Percentiles rank a stretch among this genome's conserved stretches.
These are phyloP conservation scores for Fusarium mangiferae DNA, from an alignment of 2,329 filamentous ascomycete species.

Conservation along the genomic window DNA sequence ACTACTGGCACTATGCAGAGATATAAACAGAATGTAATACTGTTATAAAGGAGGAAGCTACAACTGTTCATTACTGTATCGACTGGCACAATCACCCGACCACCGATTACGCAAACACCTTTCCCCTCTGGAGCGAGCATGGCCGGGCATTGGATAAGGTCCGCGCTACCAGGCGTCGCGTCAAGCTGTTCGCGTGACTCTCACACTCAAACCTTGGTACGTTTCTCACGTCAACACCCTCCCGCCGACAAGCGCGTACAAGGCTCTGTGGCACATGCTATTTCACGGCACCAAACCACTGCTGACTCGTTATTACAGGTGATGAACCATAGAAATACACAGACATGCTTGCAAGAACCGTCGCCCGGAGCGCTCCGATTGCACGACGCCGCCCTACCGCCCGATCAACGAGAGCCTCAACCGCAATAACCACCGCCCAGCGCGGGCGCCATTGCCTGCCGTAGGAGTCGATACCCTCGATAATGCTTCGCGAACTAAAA, in stretches of 20 bases:
- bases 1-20: too few relatives aligned
- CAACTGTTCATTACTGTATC: too few relatives aligned
- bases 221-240: too few relatives aligned
- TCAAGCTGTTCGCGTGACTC: rapidly evolving
- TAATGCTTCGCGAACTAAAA: conserved; percentile 77
- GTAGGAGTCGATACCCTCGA: conserved; percentile 67
- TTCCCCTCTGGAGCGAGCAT: rapidly evolving
- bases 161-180: background rate
- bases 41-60: too few relatives aligned
- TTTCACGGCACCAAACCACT: rapidly evolving
- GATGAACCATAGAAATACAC: rapidly evolving
- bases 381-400: rapidly evolving
- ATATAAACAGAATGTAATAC: too few relatives aligned
- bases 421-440: conserved; percentile 55
- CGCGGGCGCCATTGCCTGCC: background rate
- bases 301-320: rapidly evolving
- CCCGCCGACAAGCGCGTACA: background rate
- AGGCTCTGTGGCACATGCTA: rapidly evolving
- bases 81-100: too few relatives aligned
- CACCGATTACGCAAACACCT: rapidly evolving
- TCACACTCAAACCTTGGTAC: background rate
- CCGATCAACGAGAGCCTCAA: background rate
- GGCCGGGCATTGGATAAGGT: too few relatives aligned
- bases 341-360: conserved; percentile 49
- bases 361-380: conserved; percentile 45